Evolutionary conservation across 108 stramenopile genomes (phyloP), one percentile per base, ranked within the genome.

Genomic region (Skeletonema menzelii): DNA sequence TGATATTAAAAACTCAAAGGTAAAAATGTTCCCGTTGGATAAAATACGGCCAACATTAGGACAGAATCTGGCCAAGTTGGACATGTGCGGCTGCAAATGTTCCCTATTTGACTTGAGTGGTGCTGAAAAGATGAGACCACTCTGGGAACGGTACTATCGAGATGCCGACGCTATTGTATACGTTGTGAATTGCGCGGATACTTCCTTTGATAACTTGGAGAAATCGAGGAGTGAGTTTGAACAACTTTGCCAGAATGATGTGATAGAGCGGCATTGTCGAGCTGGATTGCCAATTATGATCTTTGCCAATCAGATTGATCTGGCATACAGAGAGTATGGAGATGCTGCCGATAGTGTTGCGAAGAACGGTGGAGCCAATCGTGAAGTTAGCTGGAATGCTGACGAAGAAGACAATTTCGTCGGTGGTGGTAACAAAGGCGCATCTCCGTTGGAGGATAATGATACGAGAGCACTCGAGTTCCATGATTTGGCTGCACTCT

Each of bases 11-110:
- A 57, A 59, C 20, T 24, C 44, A 31, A 32, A 38, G 6, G 35
- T 31, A n/a, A 85, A 82, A 77, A 94, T 94, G 93, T 77, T 94
- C 28, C 87, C 90, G 2, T 66, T 91, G 44, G 27, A 72, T 32
- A 84, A 82, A 58, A 94, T 94, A 67, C 85, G 93, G 12, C 90
- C 89, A 15, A 94, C 93, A 13, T 79, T 91, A 31, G 93, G 93
- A 13, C 88, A 84, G 49, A 94, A 94, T 69, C 65, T 94, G 44
- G 90, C 86, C 6, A 91, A 90, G 63, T 66, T 91, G 37, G 83
- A 88, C 28, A 69, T 88, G 49, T 83, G 80, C 62, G 89, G 89
- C 26, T 87, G 82, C 56, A 87, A 86, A 58, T 85, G 83, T 65
- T 79, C 86, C 27, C 61, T 91, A 32, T 90, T 83, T 56, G 93